Conservation (phyloP, 495 filamentous ascomycete genomes). For the Hypoxylon lienhwacheense region DNA sequence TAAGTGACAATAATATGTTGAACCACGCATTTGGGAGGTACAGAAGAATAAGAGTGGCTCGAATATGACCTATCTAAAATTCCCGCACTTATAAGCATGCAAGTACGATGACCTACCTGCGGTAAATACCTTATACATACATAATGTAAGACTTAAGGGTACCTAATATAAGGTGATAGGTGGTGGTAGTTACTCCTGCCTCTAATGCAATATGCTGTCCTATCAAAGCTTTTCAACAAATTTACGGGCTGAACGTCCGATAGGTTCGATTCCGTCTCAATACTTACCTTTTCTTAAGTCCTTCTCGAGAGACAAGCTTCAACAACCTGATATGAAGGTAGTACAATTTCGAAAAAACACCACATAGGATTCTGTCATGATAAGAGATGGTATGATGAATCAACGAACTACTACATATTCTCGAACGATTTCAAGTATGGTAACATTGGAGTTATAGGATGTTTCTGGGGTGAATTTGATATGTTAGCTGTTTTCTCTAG, state of each 20-base stretch:
- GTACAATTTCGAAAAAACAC: constrained; percentile 3
- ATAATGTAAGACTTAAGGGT: neutral
- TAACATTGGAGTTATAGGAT: neutral
- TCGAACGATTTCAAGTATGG: constrained; percentile 22
- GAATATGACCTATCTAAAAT: constrained; percentile 14
- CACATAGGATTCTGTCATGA: neutral
- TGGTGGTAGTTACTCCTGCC: constrained; percentile 13
- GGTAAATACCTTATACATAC: no score
- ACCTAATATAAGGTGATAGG: neutral
- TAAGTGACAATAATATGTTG: neutral
- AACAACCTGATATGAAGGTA: constrained; percentile 7
- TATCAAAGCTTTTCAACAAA: constrained; percentile 20
- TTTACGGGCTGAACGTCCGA: constrained; percentile 3
- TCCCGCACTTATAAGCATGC: constrained; percentile 17
- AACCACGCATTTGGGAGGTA: no score
- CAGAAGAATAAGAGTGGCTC: neutral
- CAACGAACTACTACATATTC: constrained; percentile 5
- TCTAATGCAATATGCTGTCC: constrained; percentile 5
- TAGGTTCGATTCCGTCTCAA: constrained; percentile 21
- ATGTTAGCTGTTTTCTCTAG: neutral
- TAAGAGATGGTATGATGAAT: constrained; percentile 13
- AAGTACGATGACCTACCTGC: no score
- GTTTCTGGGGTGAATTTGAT: neutral
- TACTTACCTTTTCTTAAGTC: no score
- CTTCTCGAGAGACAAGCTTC: constrained; percentile 9